Evolutionary conservation across 1,284 basidiomycete genomes (phyloP), one percentile per base, ranked within the genome.

Genomic region (Malassezia furfur): DNA sequence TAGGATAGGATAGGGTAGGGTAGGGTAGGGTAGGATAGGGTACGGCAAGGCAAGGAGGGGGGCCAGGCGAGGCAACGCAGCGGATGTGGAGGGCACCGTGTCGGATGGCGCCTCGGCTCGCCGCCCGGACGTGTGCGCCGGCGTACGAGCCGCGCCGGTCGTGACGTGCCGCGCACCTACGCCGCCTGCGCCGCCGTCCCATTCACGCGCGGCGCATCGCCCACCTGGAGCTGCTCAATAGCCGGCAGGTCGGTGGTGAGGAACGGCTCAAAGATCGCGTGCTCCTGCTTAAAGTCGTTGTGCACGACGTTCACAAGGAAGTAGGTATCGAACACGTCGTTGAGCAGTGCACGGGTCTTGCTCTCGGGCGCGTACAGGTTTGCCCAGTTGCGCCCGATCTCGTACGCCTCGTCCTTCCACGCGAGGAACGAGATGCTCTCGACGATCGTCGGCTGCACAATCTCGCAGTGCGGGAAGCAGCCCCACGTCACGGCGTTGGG

Each of bases 401-500:
- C 68, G 58, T 69, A 74, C 12, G 72, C 72, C 61, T 74, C 72
- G 38, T 74, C 72, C 65, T 74, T 72, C 72, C 71, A 74, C 14
- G 71, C 71, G 35, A 74, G 54, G 66, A 74, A 74, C 35, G 68
- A 71, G 58, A 74, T 74, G 19, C 63, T 63, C 65, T 99, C 94
- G 32, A 99, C 94, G 63, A 98, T 93, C 19, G 94, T 99, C 28
- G 93, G 91, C 75, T 98, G 94, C 47, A 96, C 80, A 68, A 98
- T 90, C 79, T 98, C 94, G 76, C 89, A 17, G 57, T 72, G 70
- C 8, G 94, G 93, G 81, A 96, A 99, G 6, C 94, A 90, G 64
- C 93, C 94, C 94, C 93, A 99, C 0, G 94, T 99, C 44, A 99
- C 94, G 7, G 94, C 94, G 69, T 96, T 98, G 36, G 93, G 91